Percentiles rank a stretch among this genome's conserved stretches.
Evolutionary conservation across 2,329 filamentous ascomycete species (phyloP).

Genomic region (Botrytis fabae): DNA sequence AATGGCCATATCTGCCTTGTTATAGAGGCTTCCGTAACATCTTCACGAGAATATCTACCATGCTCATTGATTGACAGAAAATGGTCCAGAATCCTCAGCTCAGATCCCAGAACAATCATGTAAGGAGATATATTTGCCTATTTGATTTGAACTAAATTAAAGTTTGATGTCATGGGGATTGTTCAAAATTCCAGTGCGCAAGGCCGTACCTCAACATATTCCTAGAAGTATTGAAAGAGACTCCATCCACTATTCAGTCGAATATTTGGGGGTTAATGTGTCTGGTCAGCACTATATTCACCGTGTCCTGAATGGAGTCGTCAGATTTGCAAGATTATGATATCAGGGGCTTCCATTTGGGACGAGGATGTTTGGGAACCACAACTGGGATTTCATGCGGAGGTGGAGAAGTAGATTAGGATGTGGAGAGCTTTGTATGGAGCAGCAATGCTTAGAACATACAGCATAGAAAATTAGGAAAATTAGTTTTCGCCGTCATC

Average conservation of each 20-base stretch:
- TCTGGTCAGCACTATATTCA: neutral
- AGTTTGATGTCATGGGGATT: neutral
- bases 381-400: neutral
- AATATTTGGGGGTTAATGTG: neutral
- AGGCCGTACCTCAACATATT: neutral
- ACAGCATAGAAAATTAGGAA: no score
- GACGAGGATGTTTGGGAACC: neutral
- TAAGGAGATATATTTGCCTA: neutral
- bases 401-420: neutral
- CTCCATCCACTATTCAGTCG: neutral
- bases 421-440: neutral
- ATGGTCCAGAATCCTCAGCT: neutral
- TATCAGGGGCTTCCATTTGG: neutral
- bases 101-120: no score
- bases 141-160: neutral
- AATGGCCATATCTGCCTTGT: neutral
- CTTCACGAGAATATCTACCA: neutral
- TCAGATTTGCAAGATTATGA: neutral
- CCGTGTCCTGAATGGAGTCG: neutral
- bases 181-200: neutral
- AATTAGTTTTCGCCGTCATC: fast-evolving
- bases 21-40: neutral
- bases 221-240: neutral
- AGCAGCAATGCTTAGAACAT: neutral
- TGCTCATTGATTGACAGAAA: no score